Conservation (phyloP, 108 stramenopile genomes). For the Licmophora abbreviata region DNA sequence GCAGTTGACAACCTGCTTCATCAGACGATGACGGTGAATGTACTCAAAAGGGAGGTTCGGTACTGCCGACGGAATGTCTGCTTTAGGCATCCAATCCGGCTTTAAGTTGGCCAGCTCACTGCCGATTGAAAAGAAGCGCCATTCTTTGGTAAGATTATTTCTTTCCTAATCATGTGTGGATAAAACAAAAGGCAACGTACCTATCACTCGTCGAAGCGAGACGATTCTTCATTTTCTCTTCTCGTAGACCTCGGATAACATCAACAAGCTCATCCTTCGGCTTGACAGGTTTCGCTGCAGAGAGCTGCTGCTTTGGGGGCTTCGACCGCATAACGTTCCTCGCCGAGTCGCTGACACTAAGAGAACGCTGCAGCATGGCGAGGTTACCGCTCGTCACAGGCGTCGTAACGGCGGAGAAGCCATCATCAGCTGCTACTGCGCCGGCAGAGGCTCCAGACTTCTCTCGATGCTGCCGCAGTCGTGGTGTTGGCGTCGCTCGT, state of each 20-base stretch:
- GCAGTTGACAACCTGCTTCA: conserved; percentile 86
- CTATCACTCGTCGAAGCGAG: conserved; percentile 24
- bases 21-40: conserved; percentile 78
- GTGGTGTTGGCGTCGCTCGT: conserved; percentile 74
- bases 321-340: too few relatives aligned
- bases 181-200: background rate
- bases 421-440: conserved; percentile 56
- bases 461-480: conserved; percentile 27
- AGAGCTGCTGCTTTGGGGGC: conserved; percentile 8
- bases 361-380: conserved; percentile 53
- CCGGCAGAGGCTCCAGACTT: conserved; percentile 6
- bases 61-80: conserved; percentile 75
- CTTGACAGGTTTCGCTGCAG: conserved; percentile 41
- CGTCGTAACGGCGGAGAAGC: conserved; percentile 45
- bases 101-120: conserved; percentile 50
- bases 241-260: conserved; percentile 67
- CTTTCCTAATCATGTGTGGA: too few relatives aligned
- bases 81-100: conserved; percentile 76
- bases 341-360: conserved; percentile 16
- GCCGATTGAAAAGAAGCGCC: background rate
- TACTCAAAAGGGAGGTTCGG: conserved; percentile 80
- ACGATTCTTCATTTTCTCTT: conserved; percentile 76
- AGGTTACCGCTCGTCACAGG: conserved; percentile 58
- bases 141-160: background rate
- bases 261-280: conserved; percentile 81